A percentile compares a stretch with the other conserved stretches of the same genome.
Conservation (phyloP, 129 eudicot genomes). For the Centaurea solstitialis region DNA sequence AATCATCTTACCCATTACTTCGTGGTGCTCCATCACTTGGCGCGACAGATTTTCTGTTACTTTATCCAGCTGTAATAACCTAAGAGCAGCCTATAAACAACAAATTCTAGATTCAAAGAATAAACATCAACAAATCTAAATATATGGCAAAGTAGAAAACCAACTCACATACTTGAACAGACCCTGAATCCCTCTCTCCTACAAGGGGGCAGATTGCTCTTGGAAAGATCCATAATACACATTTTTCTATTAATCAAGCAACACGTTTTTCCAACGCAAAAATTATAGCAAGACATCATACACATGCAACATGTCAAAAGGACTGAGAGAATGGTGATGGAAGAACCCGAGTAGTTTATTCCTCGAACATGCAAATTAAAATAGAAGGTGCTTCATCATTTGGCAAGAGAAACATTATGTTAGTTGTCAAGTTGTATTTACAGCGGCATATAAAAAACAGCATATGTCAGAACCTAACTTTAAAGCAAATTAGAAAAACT, state of each 20-base stretch:
- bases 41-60: constrained; percentile 77
- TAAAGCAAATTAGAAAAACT: not conserved
- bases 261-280: not conserved
- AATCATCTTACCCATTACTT: constrained; percentile 82
- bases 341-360: not conserved
- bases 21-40: constrained; percentile 98
- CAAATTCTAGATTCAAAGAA: constrained; percentile 26
- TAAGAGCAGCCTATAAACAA: constrained; percentile 81
- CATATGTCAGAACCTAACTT: not conserved
- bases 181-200: not conserved
- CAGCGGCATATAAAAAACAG: not conserved
- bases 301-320: not conserved
- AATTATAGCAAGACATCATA: constrained; percentile 3
- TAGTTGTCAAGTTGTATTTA: not conserved
- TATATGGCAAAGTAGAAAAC: constrained; percentile 12
- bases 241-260: constrained; percentile 6
- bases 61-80: constrained; percentile 86
- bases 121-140: constrained; percentile 29
- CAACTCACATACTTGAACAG: constrained; percentile 11
- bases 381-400: not conserved
- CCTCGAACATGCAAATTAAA: not conserved
- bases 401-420: not conserved
- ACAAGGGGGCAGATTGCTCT: not conserved
- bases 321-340: not conserved
- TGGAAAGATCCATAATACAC: not conserved